phyloP scores from a whole-genome alignment of 1,284 basidiomycete genomes.

The Sanghuangporus sanghuang region DNA sequence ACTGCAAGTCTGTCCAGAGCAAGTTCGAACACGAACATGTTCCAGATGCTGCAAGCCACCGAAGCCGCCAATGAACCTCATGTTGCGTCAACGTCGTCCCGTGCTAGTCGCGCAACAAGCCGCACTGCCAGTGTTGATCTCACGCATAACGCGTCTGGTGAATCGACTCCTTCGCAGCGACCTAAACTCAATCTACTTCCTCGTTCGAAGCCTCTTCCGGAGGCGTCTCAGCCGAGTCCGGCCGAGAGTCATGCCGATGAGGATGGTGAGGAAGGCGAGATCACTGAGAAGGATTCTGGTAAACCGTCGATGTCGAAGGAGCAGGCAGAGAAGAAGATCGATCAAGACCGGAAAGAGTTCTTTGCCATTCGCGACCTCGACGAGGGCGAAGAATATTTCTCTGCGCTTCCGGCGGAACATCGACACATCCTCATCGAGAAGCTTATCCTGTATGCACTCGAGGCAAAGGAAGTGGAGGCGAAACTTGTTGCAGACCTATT shows the following conservation, averaged over 20 bases:
- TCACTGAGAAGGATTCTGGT: conserved; percentile 23
- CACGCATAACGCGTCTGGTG: conserved; percentile 29
- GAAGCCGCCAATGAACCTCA: conserved; percentile 47
- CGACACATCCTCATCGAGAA: conserved; percentile 68
- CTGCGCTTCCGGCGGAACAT: conserved; percentile 58
- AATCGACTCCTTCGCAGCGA: conserved; percentile 50
- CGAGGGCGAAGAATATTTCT: conserved; percentile 85
- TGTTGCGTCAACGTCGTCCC: conserved; percentile 31
- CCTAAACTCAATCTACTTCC: conserved; percentile 69
- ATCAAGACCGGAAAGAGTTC: conserved; percentile 75
- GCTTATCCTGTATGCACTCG: conserved; percentile 65
- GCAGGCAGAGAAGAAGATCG: conserved; percentile 74
- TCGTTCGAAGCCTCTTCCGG: conserved; percentile 45
- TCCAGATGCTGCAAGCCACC: conserved; percentile 66
- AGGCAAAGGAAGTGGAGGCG: conserved; percentile 83
- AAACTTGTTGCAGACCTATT: conserved; percentile 72
- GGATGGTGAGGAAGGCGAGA: conserved; percentile 46
- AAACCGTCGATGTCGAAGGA: conserved; percentile 58
- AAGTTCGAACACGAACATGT: conserved; percentile 83
- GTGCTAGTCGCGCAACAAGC: conserved; percentile 26
- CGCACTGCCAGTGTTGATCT: conserved; percentile 45
- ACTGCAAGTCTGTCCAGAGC: conserved; percentile 70
- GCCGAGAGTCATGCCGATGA: conserved; percentile 47
- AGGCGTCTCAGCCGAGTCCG: conserved; percentile 40
- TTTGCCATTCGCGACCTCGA: conserved; percentile 73